Evolutionary conservation across 371 early-diverging fungal species (phyloP).

Genomic region (Catenaria anguillulae): DNA sequence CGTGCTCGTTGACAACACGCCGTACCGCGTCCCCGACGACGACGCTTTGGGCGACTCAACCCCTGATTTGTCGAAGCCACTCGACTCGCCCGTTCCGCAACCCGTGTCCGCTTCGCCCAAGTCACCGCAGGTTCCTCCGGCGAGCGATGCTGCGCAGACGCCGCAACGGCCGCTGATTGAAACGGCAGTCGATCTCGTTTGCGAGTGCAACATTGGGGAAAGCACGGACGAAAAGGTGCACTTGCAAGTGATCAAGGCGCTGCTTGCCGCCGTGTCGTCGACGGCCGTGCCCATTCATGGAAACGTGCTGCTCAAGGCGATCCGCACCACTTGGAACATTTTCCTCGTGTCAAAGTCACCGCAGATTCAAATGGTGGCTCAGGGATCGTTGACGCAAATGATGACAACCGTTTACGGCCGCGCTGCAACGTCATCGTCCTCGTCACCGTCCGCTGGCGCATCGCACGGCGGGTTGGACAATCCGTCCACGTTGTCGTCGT

Average conservation of each 20-base stretch:
- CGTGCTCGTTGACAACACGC: slow-evolving; percentile 27
- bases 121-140: too few species aligned
- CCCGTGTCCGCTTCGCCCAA: slow-evolving; percentile 10
- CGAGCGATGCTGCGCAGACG: slow-evolving; percentile 12
- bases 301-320: slow-evolving; percentile 56
- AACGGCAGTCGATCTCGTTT: slow-evolving; percentile 36
- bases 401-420: slow-evolving; percentile 64
- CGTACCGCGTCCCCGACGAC: background rate
- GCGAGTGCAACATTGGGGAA: slow-evolving; percentile 47
- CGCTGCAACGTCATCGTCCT: slow-evolving; percentile 24
- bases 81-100: slow-evolving; percentile 17
- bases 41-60: background rate
- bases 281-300: slow-evolving; percentile 53
- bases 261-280: slow-evolving; percentile 64
- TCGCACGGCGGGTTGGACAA: too few species aligned
- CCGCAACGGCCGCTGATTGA: slow-evolving; percentile 25
- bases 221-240: slow-evolving; percentile 58
- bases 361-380: slow-evolving; percentile 69
- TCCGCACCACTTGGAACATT: slow-evolving; percentile 58
- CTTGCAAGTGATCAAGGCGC: slow-evolving; percentile 61
- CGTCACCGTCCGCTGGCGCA: slow-evolving; percentile 12
- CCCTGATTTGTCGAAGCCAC: slow-evolving; percentile 13
- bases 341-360: slow-evolving; percentile 51
- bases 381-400: slow-evolving; percentile 79
- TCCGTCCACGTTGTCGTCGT: too few species aligned